A percentile compares a stretch with the other conserved stretches of the same genome.
phyloP scores from a whole-genome alignment of 257 asterid species.

The Ligustrum vulgare region DNA sequence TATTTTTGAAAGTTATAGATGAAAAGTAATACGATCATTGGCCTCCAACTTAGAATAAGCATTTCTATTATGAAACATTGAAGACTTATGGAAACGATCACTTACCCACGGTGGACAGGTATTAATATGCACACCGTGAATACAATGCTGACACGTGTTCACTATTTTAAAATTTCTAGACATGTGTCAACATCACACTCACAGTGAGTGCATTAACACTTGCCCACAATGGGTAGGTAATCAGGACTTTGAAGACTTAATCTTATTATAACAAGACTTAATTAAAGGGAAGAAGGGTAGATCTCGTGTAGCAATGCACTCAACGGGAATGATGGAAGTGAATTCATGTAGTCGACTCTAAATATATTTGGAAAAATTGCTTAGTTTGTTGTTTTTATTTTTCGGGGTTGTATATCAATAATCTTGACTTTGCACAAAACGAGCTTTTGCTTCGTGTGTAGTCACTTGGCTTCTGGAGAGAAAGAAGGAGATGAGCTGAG shows the following conservation, averaged over 20 bases:
- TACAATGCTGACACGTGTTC: too few relatives aligned
- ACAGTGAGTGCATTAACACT: too few relatives aligned
- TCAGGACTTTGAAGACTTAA: too few relatives aligned
- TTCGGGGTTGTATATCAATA: slow-evolving; percentile 86
- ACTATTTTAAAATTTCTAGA: too few relatives aligned
- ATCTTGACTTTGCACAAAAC: slow-evolving; percentile 89
- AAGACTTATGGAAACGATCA: too few relatives aligned
- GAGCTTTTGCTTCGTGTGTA: slow-evolving; percentile 85
- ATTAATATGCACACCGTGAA: too few relatives aligned
- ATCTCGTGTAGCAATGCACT: neutral
- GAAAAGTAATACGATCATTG: neutral
- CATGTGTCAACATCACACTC: too few relatives aligned
- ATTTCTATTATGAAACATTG: too few relatives aligned
- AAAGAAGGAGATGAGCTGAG: slow-evolving; percentile 85
- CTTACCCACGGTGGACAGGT: too few relatives aligned
- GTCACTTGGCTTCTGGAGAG: slow-evolving; percentile 96
- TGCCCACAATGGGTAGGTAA: too few relatives aligned
- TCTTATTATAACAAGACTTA: too few relatives aligned
- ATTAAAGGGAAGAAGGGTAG: neutral
- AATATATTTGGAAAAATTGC: neutral
- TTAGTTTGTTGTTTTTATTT: neutral
- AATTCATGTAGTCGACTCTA: neutral
- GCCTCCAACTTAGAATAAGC: neutral
- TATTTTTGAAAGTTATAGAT: neutral
- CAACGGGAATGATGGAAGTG: too few relatives aligned